Conservation (phyloP, 2,329 filamentous ascomycete species). For the Waltergamsia citrina region DNA sequence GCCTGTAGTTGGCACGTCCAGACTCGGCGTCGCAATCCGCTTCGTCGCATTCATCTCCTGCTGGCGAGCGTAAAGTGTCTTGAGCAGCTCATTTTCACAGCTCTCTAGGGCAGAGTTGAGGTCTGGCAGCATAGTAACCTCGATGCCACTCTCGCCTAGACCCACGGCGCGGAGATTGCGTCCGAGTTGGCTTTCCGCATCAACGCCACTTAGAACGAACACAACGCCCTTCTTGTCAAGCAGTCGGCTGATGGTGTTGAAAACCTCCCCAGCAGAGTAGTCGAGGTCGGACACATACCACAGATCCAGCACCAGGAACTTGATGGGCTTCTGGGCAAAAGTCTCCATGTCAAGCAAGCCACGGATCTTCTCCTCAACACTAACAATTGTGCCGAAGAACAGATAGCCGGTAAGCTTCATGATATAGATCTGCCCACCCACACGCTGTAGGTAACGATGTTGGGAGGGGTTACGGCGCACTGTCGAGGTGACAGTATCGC, state of each 20-base stretch:
- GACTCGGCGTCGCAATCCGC: constrained; percentile 29
- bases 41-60: constrained; percentile 45
- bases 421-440: constrained; percentile 80
- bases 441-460: constrained; percentile 74
- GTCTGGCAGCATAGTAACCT: constrained; percentile 75
- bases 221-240: constrained; percentile 68
- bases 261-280: constrained; percentile 92
- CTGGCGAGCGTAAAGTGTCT: constrained; percentile 64
- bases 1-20: constrained; percentile 35
- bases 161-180: constrained; percentile 76
- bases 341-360: constrained; percentile 72
- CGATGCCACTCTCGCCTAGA: constrained; percentile 61
- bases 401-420: constrained; percentile 89
- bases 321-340: constrained; percentile 70
- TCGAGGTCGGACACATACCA: constrained; percentile 86
- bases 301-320: constrained; percentile 83
- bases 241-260: constrained; percentile 83
- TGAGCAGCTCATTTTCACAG: constrained; percentile 90
- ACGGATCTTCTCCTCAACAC: constrained; percentile 82
- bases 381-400: constrained; percentile 98
- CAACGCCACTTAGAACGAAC: constrained; percentile 75
- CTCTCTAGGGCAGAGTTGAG: constrained; percentile 89
- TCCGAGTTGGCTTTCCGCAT: constrained; percentile 66
- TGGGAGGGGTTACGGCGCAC: constrained; percentile 87
- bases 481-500: constrained; percentile 81